Evolutionary conservation across 225 moss, liverwort and hornwort species (phyloP).

Genomic region (Sphagnum tenellum): DNA sequence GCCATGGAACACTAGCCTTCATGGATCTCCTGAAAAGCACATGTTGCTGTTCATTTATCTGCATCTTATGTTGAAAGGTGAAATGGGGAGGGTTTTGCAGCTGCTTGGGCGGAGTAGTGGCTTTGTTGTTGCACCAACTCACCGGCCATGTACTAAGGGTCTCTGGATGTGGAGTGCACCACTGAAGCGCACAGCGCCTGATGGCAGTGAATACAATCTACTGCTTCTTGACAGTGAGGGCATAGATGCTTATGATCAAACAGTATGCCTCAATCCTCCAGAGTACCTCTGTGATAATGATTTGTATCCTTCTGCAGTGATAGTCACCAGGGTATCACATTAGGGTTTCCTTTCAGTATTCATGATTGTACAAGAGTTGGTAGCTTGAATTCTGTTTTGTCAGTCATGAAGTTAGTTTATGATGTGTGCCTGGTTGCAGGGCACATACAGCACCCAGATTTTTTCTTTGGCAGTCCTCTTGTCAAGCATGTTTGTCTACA

Average conservation of each 20-base stretch:
- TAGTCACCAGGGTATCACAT: too few species aligned
- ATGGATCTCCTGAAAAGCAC: not conserved
- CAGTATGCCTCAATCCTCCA: conserved; percentile 19
- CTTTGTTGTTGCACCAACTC: conserved; percentile 70
- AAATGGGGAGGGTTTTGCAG: conserved; percentile 17
- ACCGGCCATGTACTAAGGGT: conserved; percentile 80
- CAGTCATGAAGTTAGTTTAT: too few species aligned
- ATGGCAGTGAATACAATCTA: conserved; percentile 78
- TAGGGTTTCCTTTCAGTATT: too few species aligned
- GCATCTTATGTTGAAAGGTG: not conserved
- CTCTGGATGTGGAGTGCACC: conserved; percentile 92
- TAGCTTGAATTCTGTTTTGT: too few species aligned
- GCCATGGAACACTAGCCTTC: too few species aligned
- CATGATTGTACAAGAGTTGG: too few species aligned
- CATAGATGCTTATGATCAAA: conserved; percentile 85
- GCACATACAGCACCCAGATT: conserved; percentile 72
- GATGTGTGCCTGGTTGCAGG: conserved; percentile 23
- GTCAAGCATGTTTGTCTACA: conserved; percentile 88
- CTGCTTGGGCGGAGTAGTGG: conserved; percentile 81
- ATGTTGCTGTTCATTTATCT: not conserved
- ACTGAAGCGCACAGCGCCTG: conserved; percentile 63
- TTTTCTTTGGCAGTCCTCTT: conserved; percentile 78
- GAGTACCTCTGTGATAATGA: too few species aligned
- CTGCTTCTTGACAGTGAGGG: conserved; percentile 82
- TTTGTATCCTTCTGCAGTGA: too few species aligned